phyloP scores from a whole-genome alignment of 148 eudicot species.

The Camellia granthamiana region DNA sequence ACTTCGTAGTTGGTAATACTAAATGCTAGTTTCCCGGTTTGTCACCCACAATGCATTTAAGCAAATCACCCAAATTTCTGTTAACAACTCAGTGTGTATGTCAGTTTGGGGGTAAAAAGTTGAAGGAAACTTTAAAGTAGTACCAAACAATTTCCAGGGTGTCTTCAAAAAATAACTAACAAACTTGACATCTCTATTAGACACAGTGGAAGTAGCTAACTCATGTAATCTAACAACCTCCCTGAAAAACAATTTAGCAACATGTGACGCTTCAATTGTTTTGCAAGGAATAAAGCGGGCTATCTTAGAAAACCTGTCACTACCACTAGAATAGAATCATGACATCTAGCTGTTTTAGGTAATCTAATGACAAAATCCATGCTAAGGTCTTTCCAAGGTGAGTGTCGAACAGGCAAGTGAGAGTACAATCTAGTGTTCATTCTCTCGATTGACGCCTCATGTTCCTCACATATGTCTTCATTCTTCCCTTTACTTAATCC shows the following conservation, averaged over 20 bases:
- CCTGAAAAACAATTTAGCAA: not conserved
- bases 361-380: not conserved
- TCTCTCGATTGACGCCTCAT: too few species aligned
- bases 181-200: constrained; percentile 11
- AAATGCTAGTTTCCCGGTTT: not conserved
- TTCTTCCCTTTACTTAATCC: too few species aligned
- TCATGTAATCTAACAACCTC: constrained; percentile 9
- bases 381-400: not conserved
- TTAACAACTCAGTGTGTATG: constrained; percentile 10
- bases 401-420: not conserved
- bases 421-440: not conserved
- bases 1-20: too few species aligned
- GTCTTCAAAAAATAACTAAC: constrained; percentile 13
- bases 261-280: not conserved
- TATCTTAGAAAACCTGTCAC: constrained; percentile 16
- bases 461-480: too few species aligned
- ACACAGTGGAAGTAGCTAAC: constrained; percentile 6
- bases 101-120: constrained; percentile 9
- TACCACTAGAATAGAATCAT: constrained; percentile 8
- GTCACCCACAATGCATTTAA: not conserved
- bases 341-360: not conserved
- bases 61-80: not conserved
- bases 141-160: constrained; percentile 8
- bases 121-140: not conserved
- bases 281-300: constrained; percentile 17